These are phyloP conservation scores for Coniella lustricola DNA, from an alignment of 2,329 filamentous ascomycete species.

Conservation along the genomic window DNA sequence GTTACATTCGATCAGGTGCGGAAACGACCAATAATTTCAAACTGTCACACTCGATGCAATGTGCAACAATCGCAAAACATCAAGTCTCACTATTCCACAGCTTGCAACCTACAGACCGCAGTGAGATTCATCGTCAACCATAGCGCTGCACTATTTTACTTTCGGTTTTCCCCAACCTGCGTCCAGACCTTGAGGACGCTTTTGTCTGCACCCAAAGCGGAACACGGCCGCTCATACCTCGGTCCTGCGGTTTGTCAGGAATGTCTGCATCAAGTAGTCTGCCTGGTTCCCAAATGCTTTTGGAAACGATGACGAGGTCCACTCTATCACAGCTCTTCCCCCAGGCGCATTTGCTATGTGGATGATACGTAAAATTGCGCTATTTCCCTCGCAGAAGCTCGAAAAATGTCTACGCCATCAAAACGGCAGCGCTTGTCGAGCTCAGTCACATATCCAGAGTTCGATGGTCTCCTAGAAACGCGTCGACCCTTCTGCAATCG, in stretches of 20 bases:
- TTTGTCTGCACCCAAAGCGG: slow-evolving; percentile 36
- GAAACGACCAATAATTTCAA: too few relatives aligned
- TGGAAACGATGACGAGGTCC: slow-evolving; percentile 42
- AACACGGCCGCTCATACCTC: slow-evolving; percentile 47
- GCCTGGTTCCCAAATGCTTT: slow-evolving; percentile 22
- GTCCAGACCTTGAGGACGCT: too few relatives aligned
- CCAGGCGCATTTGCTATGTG: slow-evolving; percentile 32
- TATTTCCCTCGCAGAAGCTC: slow-evolving; percentile 34
- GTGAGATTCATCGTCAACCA: too few relatives aligned
- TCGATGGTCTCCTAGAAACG: slow-evolving; percentile 2
- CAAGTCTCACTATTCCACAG: too few relatives aligned
- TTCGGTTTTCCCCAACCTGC: too few relatives aligned
- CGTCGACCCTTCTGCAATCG: slow-evolving; percentile 16
- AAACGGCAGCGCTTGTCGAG: slow-evolving; percentile 17
- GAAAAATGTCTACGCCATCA: slow-evolving; percentile 38
- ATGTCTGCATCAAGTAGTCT: slow-evolving; percentile 24
- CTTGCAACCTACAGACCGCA: too few relatives aligned
- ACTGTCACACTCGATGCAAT: too few relatives aligned
- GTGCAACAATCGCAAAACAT: too few relatives aligned
- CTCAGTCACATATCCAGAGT: too few relatives aligned
- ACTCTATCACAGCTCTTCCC: slow-evolving; percentile 46
- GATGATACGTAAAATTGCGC: slow-evolving; percentile 43
- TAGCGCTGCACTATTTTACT: too few relatives aligned
- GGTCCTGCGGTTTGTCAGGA: slow-evolving; percentile 33
- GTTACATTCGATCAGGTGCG: too few relatives aligned